phyloP scores from a whole-genome alignment of 2,329 filamentous ascomycete species.

The Aspergillus puulaauensis region DNA sequence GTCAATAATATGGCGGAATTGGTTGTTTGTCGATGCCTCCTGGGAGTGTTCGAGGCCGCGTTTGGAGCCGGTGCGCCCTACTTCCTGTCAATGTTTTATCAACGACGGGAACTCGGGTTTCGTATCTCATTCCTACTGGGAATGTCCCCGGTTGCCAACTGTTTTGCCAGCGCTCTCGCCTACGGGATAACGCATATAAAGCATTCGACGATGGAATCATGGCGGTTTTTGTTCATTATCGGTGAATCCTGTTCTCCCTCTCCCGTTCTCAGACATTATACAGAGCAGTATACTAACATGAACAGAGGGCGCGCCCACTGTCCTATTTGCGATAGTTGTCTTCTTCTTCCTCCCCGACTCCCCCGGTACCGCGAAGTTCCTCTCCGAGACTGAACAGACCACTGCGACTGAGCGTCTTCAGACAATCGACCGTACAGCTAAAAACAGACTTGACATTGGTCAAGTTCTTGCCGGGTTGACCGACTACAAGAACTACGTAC shows the following conservation, averaged over 20 bases:
- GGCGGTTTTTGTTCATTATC: conserved; percentile 51
- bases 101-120: conserved; percentile 49
- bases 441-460: conserved; percentile 27
- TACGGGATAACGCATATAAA: conserved; percentile 36
- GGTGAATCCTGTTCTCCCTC: conserved; percentile 18
- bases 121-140: conserved; percentile 49
- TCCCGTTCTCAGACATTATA: not conserved
- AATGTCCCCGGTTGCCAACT: conserved; percentile 39
- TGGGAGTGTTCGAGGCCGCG: conserved; percentile 24
- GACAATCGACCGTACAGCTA: conserved; percentile 20
- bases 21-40: conserved; percentile 19
- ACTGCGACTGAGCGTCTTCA: conserved; percentile 52
- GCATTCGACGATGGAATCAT: conserved; percentile 22
- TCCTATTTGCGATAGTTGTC: conserved; percentile 41
- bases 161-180: conserved; percentile 41
- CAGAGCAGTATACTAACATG: conserved; percentile 15
- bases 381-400: conserved; percentile 46
- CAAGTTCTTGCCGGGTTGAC: conserved; percentile 35
- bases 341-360: conserved; percentile 48
- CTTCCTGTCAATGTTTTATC: conserved; percentile 51
- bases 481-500: conserved; percentile 40
- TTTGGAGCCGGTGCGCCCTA: conserved; percentile 26
- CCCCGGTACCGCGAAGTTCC: conserved; percentile 43
- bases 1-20: conserved; percentile 21
- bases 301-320: conserved; percentile 43